Percentiles rank a stretch among this genome's conserved stretches.
phyloP scores from a whole-genome alignment of 352 stramenopile species.

The Globisporangium sylvaticum region DNA sequence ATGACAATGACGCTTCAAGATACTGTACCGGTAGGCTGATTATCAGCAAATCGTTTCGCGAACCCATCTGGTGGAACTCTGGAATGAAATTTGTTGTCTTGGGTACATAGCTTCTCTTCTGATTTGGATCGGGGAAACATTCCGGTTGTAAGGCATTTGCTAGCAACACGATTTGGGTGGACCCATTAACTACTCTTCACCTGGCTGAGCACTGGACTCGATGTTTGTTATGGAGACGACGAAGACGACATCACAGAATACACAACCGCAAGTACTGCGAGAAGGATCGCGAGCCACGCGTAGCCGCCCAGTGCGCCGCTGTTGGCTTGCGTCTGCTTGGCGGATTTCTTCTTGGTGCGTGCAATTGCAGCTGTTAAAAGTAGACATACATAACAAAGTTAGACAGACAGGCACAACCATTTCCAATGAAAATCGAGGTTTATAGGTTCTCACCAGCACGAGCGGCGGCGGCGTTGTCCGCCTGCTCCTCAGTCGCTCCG shows the following conservation, averaged over 20 bases:
- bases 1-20: too few species aligned
- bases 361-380: conserved; percentile 75
- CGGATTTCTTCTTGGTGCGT: conserved; percentile 62
- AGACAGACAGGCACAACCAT: neutral
- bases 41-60: too few species aligned
- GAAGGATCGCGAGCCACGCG: conserved; percentile 37
- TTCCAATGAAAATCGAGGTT: neutral
- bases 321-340: conserved; percentile 33
- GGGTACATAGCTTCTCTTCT: too few species aligned
- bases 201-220: neutral
- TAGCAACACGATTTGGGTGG: neutral
- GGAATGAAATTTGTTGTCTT: too few species aligned
- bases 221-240: neutral
- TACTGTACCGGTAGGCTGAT: too few species aligned
- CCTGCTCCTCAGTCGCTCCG: conserved; percentile 28
- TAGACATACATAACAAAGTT: neutral
- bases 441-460: conserved; percentile 38
- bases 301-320: conserved; percentile 23
- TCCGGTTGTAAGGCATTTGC: neutral
- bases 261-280: conserved; percentile 31
- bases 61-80: too few species aligned
- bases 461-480: conserved; percentile 43
- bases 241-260: conserved; percentile 11
- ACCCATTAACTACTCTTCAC: neutral
- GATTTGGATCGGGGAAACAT: too few species aligned